Evolutionary conservation across 805 yeast species (phyloP), one percentile per base, ranked within the genome.

Genomic region (Hanseniaspora nectarophila): DNA sequence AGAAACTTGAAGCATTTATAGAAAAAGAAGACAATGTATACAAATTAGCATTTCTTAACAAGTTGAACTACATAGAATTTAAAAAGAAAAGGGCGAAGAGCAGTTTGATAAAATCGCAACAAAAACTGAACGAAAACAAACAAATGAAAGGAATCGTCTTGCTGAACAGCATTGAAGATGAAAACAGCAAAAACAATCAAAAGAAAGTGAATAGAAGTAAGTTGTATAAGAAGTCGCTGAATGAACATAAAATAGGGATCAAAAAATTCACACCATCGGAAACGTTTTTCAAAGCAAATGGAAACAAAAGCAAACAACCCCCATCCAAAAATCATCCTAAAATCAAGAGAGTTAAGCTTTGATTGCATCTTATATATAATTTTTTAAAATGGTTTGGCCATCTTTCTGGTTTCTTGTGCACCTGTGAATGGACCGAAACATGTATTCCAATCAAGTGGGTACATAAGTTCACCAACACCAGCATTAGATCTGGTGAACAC

Each of bases 391-490:
- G 96, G 95, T 63, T 86, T 88, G 2, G 98, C 98, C 68, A 95
- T 86, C 66, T 92, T 92, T 54, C 98, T 74, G 58, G 72, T 71
- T 60, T 88, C 97, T 12, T 78, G 66, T 9, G 73, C 75, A 1
- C 96, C 96, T 2, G 89, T 78, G 24, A 67, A 70, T 2, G 87
- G 81, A 56, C 85, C 79, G 31, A 82, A 74, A 97, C 94, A 92
- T 12, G 87, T 84, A 67, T 87, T 89, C 97, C 97, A 92, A 67
- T 92, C 97, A 40, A 87, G 67, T 2, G 98, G 94, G 59, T 81
- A 82, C 86, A 92, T 78, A 52, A 80, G 67, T 34, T 77, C 80
- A 2, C 95, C 95, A 3, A 80, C 79, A 16, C 81, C 82, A 56
- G 74, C 77, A 28, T 61, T 60, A 40, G 82, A 75, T 55, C 75